Evolutionary conservation across 202 grass and related monocot genomes (phyloP), one percentile per base, ranked within the genome.

Genomic region (Bolboschoenoplectus hybrid): DNA sequence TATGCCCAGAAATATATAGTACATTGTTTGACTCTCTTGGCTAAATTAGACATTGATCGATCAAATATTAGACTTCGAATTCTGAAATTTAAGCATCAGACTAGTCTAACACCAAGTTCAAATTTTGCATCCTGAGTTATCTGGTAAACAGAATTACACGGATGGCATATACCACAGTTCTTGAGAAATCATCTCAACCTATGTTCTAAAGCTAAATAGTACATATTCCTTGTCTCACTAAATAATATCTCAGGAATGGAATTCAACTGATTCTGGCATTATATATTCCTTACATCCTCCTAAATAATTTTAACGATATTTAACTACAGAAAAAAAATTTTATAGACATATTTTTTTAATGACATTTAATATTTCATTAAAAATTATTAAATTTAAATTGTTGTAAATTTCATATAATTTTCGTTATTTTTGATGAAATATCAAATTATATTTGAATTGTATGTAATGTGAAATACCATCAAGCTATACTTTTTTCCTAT

Each of bases 51-150:
- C 6, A 5, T 51, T 51, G 6, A 9, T 41, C 6, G 38, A 67
- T 45, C 41, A 72, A 72, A 0, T 19, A 72, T 9, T 5, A n/a
- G 68, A 72, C 43, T 72, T 72, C 47, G 41, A 9, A 20, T 5
- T 69, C 14, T 47, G 68, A 72, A 72, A 72, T 51, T 51, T 74
- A 74, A 32, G 70, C 67, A 71, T 10, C 3, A 50, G n/a, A 74
- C 19, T 50, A 26, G 44, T 74, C 44, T 50, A 50, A 47, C 7
- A 47, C 7, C 72, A 75, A 75, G 8, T 76, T 76, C 49, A 55
- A 76, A 76, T 1, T 53, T 76, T 76, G 20, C 73, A 55, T 17
- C 1, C 26, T 53, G 5, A 55, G 26, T 6, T 53, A 26, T 55
- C 73, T 16, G 55, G 45, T 74, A 7, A 19, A 73, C n/a, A 73